Conservation (phyloP, 371 early-diverging fungal genomes). For the Mortierella sp. region DNA sequence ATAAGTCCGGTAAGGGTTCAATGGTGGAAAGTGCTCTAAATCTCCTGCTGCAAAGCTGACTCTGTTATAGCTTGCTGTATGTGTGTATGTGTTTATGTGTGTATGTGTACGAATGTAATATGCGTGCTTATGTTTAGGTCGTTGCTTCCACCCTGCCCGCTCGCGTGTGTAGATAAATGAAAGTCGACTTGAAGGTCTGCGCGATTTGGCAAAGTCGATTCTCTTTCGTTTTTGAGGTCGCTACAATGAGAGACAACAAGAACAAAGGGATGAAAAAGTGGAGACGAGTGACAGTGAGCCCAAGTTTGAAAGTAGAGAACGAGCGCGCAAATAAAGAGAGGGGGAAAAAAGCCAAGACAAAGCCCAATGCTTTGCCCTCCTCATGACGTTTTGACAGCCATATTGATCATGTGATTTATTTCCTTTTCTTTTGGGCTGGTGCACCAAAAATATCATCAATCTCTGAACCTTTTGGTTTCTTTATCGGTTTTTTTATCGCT, state of each 20-base stretch:
- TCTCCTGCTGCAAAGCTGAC: constrained; percentile 4
- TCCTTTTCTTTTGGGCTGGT: constrained; percentile 11
- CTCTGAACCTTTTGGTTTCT: constrained; percentile 7
- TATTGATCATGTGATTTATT: constrained; percentile 3
- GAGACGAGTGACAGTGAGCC: not conserved
- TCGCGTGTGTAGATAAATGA: not conserved
- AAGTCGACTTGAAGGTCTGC: not conserved
- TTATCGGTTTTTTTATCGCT: constrained; percentile 11
- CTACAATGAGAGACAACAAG: not conserved
- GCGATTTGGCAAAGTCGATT: not conserved
- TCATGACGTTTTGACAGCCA: not conserved
- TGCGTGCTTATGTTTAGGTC: too few species aligned
- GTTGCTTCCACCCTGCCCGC: too few species aligned
- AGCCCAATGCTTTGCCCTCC: not conserved
- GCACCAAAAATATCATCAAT: constrained; percentile 27
- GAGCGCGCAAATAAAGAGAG: not conserved
- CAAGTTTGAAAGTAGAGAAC: not conserved
- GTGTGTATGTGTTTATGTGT: not conserved
- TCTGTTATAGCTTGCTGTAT: not conserved
- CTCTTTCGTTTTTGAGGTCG: not conserved
- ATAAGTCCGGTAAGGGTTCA: constrained; percentile 35
- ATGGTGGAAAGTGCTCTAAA: constrained; percentile 27
- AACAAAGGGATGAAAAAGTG: not conserved
- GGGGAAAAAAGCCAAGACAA: not conserved
- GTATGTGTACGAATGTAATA: too few species aligned